A percentile compares a stretch with the other conserved stretches of the same genome.
Conservation (phyloP, 495 filamentous ascomycete genomes). For the Penicillium diatomitis region DNA sequence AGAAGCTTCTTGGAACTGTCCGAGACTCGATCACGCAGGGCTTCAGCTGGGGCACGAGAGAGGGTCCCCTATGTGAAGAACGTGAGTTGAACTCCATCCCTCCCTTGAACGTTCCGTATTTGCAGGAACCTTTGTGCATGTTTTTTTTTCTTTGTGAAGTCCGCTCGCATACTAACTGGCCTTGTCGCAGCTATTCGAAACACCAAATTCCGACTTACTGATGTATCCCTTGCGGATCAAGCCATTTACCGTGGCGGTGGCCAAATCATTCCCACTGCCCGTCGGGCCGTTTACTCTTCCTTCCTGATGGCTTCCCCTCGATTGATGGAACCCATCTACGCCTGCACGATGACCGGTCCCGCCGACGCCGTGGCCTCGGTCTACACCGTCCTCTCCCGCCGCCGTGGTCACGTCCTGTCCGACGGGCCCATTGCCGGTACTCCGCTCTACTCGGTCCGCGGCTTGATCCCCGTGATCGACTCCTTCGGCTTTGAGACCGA, state of each 20-base stretch:
- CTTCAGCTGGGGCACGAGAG: constrained; percentile 89
- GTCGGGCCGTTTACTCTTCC: constrained; percentile 83
- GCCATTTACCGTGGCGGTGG: constrained; percentile 91
- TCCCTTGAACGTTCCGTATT: not conserved
- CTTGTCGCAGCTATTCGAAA: constrained; percentile 72
- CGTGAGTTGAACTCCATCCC: constrained; percentile 50
- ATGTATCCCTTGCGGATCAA: constrained; percentile 76
- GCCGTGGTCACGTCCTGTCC: constrained; percentile 83
- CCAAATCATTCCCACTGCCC: constrained; percentile 91
- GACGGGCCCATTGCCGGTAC: constrained; percentile 94
- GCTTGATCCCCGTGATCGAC: constrained; percentile 91
- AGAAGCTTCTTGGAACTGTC: constrained; percentile 76
- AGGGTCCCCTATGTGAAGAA: constrained; percentile 97
- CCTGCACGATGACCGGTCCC: constrained; percentile 84
- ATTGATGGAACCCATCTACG: constrained; percentile 92
- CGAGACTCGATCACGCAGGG: constrained; percentile 89
- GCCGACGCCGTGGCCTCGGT: constrained; percentile 80
- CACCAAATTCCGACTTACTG: constrained; percentile 89
- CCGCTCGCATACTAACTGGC: constrained; percentile 8
- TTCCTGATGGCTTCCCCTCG: constrained; percentile 96
- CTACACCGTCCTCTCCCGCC: constrained; percentile 83
- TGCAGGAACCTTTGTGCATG: not conserved
- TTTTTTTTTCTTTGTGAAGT: not conserved
- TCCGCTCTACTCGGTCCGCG: constrained; percentile 83
- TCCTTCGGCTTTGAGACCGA: constrained; percentile 97